Percentiles rank a stretch among this genome's conserved stretches.
phyloP scores from a whole-genome alignment of 139 green algal species.

The Gonium pectorale region DNA sequence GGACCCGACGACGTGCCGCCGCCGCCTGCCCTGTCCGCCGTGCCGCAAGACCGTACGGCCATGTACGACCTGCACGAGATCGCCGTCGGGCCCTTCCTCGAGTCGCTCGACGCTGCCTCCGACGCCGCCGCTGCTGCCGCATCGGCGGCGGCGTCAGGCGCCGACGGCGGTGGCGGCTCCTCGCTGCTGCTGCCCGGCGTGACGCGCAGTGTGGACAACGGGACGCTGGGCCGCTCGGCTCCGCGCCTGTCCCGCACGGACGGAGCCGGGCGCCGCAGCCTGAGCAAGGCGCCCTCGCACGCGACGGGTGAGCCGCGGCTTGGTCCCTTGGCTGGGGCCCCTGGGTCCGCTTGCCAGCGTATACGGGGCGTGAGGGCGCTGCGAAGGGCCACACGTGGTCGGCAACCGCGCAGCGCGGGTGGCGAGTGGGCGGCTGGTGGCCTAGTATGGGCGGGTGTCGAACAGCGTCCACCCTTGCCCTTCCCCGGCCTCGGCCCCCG shows the following conservation, averaged over 20 bases:
- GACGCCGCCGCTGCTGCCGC: not conserved
- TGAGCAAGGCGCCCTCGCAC: not conserved
- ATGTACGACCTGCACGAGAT: slow-evolving; percentile 15
- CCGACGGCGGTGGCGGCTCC: not conserved
- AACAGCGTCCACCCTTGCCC: too few relatives aligned
- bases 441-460: too few relatives aligned
- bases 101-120: not conserved
- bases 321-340: too few relatives aligned
- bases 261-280: not conserved
- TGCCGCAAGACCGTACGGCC: not conserved
- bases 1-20: too few relatives aligned
- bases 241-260: not conserved
- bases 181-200: not conserved
- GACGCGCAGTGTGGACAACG: not conserved
- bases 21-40: not conserved
- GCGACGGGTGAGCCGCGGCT: not conserved
- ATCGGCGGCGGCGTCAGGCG: not conserved
- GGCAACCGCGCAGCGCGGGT: too few relatives aligned
- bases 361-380: too few relatives aligned
- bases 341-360: too few relatives aligned
- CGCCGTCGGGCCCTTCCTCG: slow-evolving; percentile 24
- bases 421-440: too few relatives aligned
- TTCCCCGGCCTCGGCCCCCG: too few relatives aligned
- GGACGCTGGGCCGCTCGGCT: not conserved
- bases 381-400: too few relatives aligned